Base-by-base conservation (phyloP, 768 basidiomycete species). In the Termitomyces heimii region DNA sequence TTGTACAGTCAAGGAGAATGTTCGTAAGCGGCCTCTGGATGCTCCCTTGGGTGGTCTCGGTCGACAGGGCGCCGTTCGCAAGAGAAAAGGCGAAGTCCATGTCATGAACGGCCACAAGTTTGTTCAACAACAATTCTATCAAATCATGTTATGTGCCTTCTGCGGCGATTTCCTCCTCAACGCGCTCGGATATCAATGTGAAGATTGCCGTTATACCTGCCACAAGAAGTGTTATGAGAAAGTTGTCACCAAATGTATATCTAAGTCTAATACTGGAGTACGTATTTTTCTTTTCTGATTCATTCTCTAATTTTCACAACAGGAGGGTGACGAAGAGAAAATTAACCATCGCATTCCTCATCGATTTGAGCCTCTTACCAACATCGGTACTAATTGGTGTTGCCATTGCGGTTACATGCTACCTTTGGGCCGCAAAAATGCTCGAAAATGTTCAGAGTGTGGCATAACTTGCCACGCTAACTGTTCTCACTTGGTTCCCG, bases 101-200 rank as follows among this genome's bases (percentile, higher is more conserved):
- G 95, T 98, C 73, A 98, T 98, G 93, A 98, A 98, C 68, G 97
- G 97, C 12, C 97, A 99, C 77, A 93, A 97, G 72, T 99, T 99
- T 69, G 82, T 99, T 46, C 92, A 94, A 66, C 84, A 88, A 46
- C 97, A 98, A 73, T 99, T 99, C 78, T 98, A 97, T 71, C 95
- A 98, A 70, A 85, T 98, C 68, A 97, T 99, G 81, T 82, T 98
- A 53, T 99, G 97, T 70, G 97, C 97, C 3, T 93, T 97, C 73
- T 99, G 97, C 76, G 88, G 84, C 73, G 96, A 98, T 66, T 98
- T 99, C 77, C 79, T 99, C 56, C 89, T 98, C 70, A 98, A 98
- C 60, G 96, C 94, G 2, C 79, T 89, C 58, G 97, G 97, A n/a
- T 97, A 94, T 72, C 96, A 98, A 74, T 99, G 97, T 78, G 97